Evolutionary conservation across 2,329 filamentous ascomycete species (phyloP).

Genomic region (Colletotrichum lentis): DNA sequence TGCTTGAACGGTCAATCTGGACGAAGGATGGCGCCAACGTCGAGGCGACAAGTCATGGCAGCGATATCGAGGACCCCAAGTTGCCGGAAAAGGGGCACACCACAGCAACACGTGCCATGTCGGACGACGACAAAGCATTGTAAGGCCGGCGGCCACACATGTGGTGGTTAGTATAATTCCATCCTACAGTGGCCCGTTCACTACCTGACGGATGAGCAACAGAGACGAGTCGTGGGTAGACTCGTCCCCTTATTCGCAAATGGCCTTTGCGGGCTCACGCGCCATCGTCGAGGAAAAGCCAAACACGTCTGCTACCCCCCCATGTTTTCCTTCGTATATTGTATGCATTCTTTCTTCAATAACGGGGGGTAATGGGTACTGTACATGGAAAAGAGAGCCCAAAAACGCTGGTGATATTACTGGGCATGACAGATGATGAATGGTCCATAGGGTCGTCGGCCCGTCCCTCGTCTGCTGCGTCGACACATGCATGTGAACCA

Average conservation of each 20-base stretch:
- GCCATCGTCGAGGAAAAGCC: neutral
- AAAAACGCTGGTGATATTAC: too few species aligned
- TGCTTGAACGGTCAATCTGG: constrained; percentile 33
- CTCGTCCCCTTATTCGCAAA: too few species aligned
- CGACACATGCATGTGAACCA: neutral
- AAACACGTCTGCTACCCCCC: neutral
- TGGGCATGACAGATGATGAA: too few species aligned
- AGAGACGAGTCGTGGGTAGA: neutral
- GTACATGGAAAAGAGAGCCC: too few species aligned
- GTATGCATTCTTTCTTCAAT: too few species aligned
- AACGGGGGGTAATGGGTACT: too few species aligned
- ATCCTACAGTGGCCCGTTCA: neutral
- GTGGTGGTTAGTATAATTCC: too few species aligned
- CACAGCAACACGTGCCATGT: neutral
- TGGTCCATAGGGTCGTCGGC: too few species aligned
- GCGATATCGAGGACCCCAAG: constrained; percentile 30
- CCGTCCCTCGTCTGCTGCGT: too few species aligned
- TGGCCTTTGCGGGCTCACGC: neutral
- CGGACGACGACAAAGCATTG: neutral
- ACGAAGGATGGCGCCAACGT: constrained; percentile 8
- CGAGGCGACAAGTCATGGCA: constrained; percentile 14
- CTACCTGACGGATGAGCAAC: too few species aligned
- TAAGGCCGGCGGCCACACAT: neutral
- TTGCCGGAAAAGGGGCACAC: constrained; percentile 22
- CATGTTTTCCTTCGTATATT: too few species aligned